phyloP scores from a whole-genome alignment of 169 alveolate genomes.

The Plasmodium fragile region DNA sequence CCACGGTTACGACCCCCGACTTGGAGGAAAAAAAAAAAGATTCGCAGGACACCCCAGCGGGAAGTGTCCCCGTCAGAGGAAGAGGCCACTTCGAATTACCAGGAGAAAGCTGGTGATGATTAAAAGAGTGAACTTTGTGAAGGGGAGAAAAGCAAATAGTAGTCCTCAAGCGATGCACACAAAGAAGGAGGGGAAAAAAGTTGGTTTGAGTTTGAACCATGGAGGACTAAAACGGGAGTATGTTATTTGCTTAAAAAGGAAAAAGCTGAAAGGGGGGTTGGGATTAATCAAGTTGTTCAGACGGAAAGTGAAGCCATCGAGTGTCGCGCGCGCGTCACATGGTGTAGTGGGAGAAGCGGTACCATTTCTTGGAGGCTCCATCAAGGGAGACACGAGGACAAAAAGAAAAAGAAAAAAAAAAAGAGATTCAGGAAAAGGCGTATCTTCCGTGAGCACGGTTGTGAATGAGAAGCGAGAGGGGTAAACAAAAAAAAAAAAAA shows the following conservation, averaged over 20 bases:
- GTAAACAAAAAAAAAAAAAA: no score
- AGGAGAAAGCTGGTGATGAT: constrained; percentile 3
- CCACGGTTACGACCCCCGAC: background rate
- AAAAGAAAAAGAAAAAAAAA: no score
- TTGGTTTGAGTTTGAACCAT: background rate
- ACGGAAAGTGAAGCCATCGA: background rate
- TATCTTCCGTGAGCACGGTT: background rate
- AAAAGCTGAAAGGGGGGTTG: background rate
- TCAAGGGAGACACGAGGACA: background rate
- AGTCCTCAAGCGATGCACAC: background rate
- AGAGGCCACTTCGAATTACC: background rate
- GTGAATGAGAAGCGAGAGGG: background rate
- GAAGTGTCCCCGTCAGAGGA: background rate
- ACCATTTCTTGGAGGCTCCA: no score
- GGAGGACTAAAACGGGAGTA: background rate
- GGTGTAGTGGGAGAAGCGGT: background rate
- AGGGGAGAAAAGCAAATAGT: background rate
- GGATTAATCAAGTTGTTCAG: background rate
- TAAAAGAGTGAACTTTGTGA: background rate
- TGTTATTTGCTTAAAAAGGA: background rate
- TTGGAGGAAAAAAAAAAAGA: background rate
- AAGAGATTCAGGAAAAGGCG: background rate
- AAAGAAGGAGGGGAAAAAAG: background rate
- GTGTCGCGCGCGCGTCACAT: background rate
- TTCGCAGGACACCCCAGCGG: background rate